Evolutionary conservation across 2,329 filamentous ascomycete species (phyloP).

Genomic region (Fusarium piperis): DNA sequence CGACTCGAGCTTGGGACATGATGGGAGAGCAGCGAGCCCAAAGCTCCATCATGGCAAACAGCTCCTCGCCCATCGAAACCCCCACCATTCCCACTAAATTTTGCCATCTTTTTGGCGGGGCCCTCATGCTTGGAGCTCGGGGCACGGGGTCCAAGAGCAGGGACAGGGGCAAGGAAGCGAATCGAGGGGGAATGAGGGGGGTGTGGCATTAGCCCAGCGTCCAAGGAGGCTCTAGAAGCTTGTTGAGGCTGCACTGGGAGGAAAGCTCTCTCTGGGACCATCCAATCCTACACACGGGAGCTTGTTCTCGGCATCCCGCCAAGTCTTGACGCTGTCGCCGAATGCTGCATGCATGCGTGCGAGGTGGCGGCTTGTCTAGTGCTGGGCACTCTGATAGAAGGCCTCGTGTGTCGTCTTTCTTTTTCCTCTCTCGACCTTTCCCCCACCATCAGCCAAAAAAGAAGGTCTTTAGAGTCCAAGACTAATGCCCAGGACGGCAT

Average conservation of each 20-base stretch:
- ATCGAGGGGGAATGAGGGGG: background rate
- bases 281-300: background rate
- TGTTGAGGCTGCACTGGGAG: background rate
- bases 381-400: background rate
- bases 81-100: constrained; percentile 33
- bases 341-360: constrained; percentile 5
- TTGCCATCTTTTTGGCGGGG: constrained; percentile 26
- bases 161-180: background rate
- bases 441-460: background rate
- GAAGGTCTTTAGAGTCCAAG: background rate
- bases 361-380: background rate
- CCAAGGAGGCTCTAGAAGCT: constrained; percentile 31
- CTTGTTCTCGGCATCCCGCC: background rate
- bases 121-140: constrained; percentile 9
- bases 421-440: background rate
- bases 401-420: background rate
- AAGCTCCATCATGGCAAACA: constrained; percentile 34
- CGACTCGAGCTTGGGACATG: constrained; percentile 22
- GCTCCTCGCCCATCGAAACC: constrained; percentile 26
- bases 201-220: background rate
- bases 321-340: background rate
- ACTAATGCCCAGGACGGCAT: background rate
- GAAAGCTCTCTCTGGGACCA: background rate
- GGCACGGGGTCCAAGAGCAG: constrained; percentile 18
- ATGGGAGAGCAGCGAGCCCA: constrained; percentile 9